Percentiles rank a stretch among this genome's conserved stretches.
These are phyloP conservation scores for Tolypocladium capitatum DNA, from an alignment of 2,329 filamentous ascomycete genomes.

Conservation along the genomic window DNA sequence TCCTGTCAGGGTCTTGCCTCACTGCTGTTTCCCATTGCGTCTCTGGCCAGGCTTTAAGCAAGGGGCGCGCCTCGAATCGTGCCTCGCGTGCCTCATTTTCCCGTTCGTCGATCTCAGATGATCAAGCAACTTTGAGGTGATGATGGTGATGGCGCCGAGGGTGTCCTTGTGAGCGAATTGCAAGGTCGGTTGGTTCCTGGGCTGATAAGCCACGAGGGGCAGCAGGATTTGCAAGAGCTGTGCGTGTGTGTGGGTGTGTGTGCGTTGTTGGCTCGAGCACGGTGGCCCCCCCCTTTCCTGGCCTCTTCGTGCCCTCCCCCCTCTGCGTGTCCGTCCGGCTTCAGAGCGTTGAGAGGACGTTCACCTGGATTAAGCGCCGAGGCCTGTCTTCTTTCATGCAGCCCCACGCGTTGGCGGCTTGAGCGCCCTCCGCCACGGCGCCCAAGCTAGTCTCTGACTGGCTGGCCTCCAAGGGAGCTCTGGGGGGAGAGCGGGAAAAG, in stretches of 20 bases:
- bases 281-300: neutral
- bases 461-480: constrained; percentile 1
- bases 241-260: neutral
- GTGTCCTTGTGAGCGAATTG: neutral
- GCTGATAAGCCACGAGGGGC: no score
- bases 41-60: no score
- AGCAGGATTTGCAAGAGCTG: neutral
- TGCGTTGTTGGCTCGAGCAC: neutral
- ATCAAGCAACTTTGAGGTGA: neutral
- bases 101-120: neutral
- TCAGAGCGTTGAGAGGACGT: neutral
- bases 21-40: no score
- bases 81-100: neutral
- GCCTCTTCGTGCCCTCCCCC: neutral
- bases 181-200: neutral
- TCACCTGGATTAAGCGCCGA: constrained; percentile 51
- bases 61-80: neutral
- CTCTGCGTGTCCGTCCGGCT: neutral
- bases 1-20: no score
- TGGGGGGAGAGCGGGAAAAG: neutral
- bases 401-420: constrained; percentile 21
- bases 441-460: constrained; percentile 6
- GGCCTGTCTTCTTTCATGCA: constrained; percentile 37
- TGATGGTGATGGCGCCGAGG: neutral
- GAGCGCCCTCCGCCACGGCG: constrained; percentile 8